Conservation (phyloP, 768 basidiomycete species). For the Sporobolomyces roseus region DNA sequence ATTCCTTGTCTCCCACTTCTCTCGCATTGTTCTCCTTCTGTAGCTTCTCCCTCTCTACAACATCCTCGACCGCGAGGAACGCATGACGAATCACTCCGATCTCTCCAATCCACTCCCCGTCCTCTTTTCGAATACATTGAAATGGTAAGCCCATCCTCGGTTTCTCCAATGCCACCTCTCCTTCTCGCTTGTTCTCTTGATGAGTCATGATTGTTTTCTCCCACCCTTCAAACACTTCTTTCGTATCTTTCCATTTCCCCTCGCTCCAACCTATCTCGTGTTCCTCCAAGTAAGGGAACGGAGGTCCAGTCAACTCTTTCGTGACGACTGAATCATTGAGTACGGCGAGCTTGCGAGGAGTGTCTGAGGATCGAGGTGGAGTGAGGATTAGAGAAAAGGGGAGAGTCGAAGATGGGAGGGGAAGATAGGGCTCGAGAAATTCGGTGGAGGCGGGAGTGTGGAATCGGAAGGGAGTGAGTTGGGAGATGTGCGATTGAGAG, state of each 20-base stretch:
- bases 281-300: constrained; percentile 14
- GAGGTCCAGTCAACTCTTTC: constrained; percentile 21
- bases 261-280: not conserved
- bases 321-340: constrained; percentile 7
- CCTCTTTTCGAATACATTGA: not conserved
- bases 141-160: not conserved
- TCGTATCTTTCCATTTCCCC: not conserved
- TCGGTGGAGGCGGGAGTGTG: not conserved
- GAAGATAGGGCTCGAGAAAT: not conserved
- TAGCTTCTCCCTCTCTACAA: constrained; percentile 11
- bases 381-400: constrained; percentile 14
- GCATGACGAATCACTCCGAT: not conserved
- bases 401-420: not conserved
- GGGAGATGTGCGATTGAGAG: not conserved
- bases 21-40: constrained; percentile 8
- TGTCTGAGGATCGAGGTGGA: constrained; percentile 1
- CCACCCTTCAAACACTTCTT: not conserved
- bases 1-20: not conserved
- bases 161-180: not conserved
- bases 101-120: constrained; percentile 30
- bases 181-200: not conserved
- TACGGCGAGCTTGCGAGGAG: not conserved
- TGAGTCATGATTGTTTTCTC: too few species aligned
- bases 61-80: constrained; percentile 24
- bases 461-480: not conserved